Percentiles rank a stretch among this genome's conserved stretches.
These are phyloP conservation scores for Iberis pinnata DNA, from an alignment of 345 rosid genomes.

Conservation along the genomic window DNA sequence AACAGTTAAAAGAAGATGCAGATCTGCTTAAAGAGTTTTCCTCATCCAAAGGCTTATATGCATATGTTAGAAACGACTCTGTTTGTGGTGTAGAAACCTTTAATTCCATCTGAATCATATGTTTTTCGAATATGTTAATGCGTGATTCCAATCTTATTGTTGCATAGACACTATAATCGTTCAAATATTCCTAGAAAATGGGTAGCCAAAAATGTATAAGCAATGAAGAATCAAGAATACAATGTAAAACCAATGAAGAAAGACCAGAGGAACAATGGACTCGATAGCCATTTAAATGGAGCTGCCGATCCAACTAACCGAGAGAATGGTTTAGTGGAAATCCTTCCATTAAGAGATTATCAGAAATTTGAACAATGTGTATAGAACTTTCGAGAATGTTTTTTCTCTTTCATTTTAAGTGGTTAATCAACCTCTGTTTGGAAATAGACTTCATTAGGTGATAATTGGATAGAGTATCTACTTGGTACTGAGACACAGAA, in stretches of 20 bases:
- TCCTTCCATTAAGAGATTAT: no score
- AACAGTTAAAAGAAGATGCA: slow-evolving; percentile 32
- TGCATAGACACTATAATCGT: no score
- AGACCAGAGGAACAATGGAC: slow-evolving; percentile 8
- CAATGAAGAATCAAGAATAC: slow-evolving; percentile 10
- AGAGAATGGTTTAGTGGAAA: slow-evolving; percentile 72
- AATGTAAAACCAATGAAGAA: slow-evolving; percentile 18
- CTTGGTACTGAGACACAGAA: no score
- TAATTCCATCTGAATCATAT: slow-evolving; percentile 2
- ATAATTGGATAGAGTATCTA: no score
- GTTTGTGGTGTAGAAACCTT: slow-evolving; percentile 3
- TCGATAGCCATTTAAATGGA: slow-evolving; percentile 54
- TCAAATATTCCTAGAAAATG: background rate
- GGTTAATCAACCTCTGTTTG: no score
- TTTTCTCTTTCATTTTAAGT: no score
- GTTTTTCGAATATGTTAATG: background rate
- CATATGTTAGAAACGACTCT: no score
- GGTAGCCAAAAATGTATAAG: slow-evolving; percentile 11
- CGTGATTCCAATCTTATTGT: no score
- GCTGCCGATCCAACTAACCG: slow-evolving; percentile 46
- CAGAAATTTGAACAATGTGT: no score
- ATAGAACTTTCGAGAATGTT: no score
- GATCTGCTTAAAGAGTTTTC: no score
- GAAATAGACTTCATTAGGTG: no score
- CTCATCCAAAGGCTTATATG: background rate